Evolutionary conservation across 768 basidiomycete species (phyloP).

Genomic region (Russula foetens): DNA sequence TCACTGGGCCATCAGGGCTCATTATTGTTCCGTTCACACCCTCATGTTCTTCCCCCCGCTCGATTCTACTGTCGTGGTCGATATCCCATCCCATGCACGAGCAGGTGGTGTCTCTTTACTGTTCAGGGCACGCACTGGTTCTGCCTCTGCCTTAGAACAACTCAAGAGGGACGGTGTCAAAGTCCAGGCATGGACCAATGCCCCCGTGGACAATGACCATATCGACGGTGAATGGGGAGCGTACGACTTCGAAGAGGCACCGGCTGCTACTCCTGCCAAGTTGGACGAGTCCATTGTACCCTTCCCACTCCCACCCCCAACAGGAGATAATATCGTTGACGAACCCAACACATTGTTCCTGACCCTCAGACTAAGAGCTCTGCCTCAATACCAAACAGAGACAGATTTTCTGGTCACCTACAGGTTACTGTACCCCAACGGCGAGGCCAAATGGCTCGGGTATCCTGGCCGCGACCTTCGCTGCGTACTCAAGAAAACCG

Average conservation of each 20-base stretch:
- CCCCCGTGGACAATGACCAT: constrained; percentile 12
- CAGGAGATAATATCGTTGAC: constrained; percentile 3
- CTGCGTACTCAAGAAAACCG: constrained; percentile 28
- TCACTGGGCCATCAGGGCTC: not conserved
- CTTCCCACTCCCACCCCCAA: constrained; percentile 10
- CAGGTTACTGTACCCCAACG: constrained; percentile 37
- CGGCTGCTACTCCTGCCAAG: not conserved
- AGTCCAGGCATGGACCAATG: constrained; percentile 22
- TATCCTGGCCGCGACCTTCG: constrained; percentile 36
- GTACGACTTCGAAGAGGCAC: constrained; percentile 16
- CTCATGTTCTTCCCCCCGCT: constrained; percentile 19
- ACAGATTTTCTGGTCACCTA: constrained; percentile 32
- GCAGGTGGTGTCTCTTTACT: constrained; percentile 15
- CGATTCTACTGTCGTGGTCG: constrained; percentile 15
- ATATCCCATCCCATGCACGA: constrained; percentile 9
- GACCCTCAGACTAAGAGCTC: constrained; percentile 11
- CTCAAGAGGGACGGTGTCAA: constrained; percentile 11
- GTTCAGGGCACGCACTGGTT: constrained; percentile 17
- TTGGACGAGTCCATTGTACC: not conserved
- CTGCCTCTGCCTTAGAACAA: constrained; percentile 15
- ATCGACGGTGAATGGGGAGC: constrained; percentile 18
- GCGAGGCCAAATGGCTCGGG: constrained; percentile 41
- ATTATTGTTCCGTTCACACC: not conserved
- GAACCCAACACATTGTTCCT: constrained; percentile 16
- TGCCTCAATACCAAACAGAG: constrained; percentile 9